Evolutionary conservation across 2,329 filamentous ascomycete genomes (phyloP).

Genomic region (Gaeumannomyces tritici): DNA sequence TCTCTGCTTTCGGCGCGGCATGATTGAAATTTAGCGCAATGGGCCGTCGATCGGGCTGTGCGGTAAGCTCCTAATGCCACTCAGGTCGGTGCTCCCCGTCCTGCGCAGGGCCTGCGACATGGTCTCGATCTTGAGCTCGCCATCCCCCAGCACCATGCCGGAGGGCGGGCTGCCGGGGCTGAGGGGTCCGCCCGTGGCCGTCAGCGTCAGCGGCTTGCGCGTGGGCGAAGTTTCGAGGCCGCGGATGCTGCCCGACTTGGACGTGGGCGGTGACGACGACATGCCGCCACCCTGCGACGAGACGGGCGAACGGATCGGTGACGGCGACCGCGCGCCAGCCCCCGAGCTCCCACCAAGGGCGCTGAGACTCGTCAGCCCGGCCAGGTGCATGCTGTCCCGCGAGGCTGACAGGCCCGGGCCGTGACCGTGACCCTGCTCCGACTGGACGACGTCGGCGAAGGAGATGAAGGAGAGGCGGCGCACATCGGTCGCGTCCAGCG

Average conservation of each 20-base stretch:
- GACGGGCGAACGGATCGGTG: constrained; percentile 69
- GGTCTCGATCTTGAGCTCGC: constrained; percentile 82
- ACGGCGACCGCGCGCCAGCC: constrained; percentile 57
- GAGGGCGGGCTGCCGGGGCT: constrained; percentile 43
- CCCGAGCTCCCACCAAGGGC: constrained; percentile 26
- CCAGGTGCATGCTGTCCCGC: constrained; percentile 61
- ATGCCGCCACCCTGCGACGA: constrained; percentile 51
- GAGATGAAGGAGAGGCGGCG: constrained; percentile 89
- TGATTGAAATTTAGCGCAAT: constrained; percentile 1
- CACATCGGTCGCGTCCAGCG: constrained; percentile 68
- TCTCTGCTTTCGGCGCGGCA: not conserved
- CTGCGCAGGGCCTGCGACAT: constrained; percentile 84
- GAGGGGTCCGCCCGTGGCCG: not conserved
- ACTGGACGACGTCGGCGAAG: constrained; percentile 89
- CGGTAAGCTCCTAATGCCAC: constrained; percentile 43
- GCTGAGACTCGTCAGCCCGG: constrained; percentile 53
- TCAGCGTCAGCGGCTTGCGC: constrained; percentile 36
- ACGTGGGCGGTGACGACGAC: constrained; percentile 64
- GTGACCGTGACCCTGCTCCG: constrained; percentile 52
- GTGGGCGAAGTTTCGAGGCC: constrained; percentile 62
- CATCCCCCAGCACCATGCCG: constrained; percentile 21
- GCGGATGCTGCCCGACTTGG: constrained; percentile 65
- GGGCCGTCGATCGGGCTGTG: constrained; percentile 45
- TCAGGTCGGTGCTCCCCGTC: constrained; percentile 75
- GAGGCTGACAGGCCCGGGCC: constrained; percentile 37